Evolutionary conservation across 345 rosid genomes (phyloP), one percentile per base, ranked within the genome.

Genomic region (Garcia nutans): DNA sequence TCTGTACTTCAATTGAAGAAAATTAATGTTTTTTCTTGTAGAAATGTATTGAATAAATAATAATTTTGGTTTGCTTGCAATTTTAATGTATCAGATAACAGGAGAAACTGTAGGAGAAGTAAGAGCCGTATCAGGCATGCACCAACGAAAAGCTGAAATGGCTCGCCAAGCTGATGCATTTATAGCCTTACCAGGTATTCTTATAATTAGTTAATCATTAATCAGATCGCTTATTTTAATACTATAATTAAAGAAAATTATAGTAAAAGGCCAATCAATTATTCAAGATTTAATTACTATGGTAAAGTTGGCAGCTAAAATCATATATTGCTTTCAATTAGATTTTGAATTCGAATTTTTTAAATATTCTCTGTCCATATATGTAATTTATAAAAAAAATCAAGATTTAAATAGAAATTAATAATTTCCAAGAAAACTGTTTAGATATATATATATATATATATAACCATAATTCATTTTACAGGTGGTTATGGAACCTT

Each of bases 111-210:
- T 88, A 0, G 93, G 96, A 42, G 96, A 91, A 82, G 91, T 91
- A 13, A 88, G 78, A 76, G 82, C 91, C 0, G 96, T 89, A 10
- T 89, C 91, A 12, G 90, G 86, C 45, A 91, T 91, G 96, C 96
- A 89, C 82, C 96, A 89, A 74, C 78, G 93, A 47, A 88, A 91
- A 78, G 96, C 96, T 19, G 92, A 91, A 82, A 91, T 91, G 96
- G 89, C 96, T 60, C 90, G 91, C 41, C 93, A 89, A 70, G 93
- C 96, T 23, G 96, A 91, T 71, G 93, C 96, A 10, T 91, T 91
- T 76, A 85, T 91, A 54, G 91, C 93, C 71, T 77, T 91, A 58
- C 96, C 96, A 63, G 95, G 94, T 87, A 70, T 26, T 49, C 12
- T 9, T 28, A 17, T 19, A 8, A 50, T 54, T 20, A 52, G 6